A percentile compares a stretch with the other conserved stretches of the same genome.
Evolutionary conservation across 148 eudicot genomes (phyloP).

Genomic region (Vaccinium vitisidaea): DNA sequence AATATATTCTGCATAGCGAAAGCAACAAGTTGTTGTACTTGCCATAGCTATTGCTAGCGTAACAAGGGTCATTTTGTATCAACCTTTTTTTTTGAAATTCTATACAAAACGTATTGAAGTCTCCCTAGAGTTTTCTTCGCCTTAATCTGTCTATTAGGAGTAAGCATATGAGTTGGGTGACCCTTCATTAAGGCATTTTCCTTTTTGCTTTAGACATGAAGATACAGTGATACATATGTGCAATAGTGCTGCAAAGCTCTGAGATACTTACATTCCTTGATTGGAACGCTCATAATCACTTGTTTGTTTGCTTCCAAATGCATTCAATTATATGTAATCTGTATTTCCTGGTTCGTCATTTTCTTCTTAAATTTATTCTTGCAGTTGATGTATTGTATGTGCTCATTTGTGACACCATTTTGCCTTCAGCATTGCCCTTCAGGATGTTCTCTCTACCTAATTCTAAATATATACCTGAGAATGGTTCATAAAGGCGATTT

Average conservation of each 20-base stretch:
- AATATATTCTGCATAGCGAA: background rate
- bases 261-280: background rate
- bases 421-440: conserved; percentile 25
- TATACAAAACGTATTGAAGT: background rate
- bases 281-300: background rate
- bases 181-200: background rate
- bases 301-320: background rate
- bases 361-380: background rate
- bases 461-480: conserved; percentile 33
- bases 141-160: background rate
- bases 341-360: background rate
- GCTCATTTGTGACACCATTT: conserved; percentile 9
- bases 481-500: conserved; percentile 53
- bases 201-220: background rate
- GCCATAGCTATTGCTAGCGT: too few relatives aligned
- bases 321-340: background rate
- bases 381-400: background rate
- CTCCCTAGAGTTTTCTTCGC: background rate
- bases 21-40: background rate
- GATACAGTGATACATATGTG: background rate
- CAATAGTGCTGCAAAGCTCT: background rate
- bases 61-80: background rate
- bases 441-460: conserved; percentile 55
- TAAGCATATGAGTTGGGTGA: background rate
- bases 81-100: background rate